These are phyloP conservation scores for Corylus americana DNA, from an alignment of 306 rosid genomes.

Conservation along the genomic window DNA sequence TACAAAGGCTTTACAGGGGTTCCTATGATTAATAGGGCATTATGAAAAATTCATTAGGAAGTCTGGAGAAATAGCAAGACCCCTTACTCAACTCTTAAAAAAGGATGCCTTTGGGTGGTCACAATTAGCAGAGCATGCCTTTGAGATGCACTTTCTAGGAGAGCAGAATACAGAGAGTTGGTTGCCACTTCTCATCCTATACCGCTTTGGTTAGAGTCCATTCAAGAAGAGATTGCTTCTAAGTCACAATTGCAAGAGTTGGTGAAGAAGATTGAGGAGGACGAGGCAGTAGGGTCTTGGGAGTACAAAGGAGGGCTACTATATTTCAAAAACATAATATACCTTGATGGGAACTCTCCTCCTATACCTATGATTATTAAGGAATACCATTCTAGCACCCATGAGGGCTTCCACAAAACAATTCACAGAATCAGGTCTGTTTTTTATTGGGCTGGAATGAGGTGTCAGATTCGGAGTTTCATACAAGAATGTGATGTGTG, in stretches of 20 bases:
- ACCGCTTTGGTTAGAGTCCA: no score
- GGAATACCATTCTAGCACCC: background rate
- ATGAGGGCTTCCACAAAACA: background rate
- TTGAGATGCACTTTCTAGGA: background rate
- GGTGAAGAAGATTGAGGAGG: no score
- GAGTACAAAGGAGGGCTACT: no score
- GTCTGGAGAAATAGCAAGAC: background rate
- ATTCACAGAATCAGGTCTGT: fast-evolving
- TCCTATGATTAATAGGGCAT: background rate
- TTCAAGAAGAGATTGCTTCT: no score
- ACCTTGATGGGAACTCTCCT: no score
- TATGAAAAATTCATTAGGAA: background rate
- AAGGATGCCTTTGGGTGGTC: background rate
- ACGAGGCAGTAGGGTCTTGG: no score
- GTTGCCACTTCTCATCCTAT: no score
- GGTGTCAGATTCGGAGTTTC: fast-evolving
- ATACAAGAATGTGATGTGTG: background rate
- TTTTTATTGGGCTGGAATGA: background rate
- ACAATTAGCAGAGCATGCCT: background rate
- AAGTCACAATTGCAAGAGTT: no score
- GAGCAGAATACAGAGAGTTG: no score
- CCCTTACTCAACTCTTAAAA: background rate
- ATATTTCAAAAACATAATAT: no score
- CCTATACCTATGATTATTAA: no score
- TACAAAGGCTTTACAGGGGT: background rate